A percentile compares a stretch with the other conserved stretches of the same genome.
phyloP scores from a whole-genome alignment of 192 early-diverging fungal genomes.

The Haplosporangium gracile region DNA sequence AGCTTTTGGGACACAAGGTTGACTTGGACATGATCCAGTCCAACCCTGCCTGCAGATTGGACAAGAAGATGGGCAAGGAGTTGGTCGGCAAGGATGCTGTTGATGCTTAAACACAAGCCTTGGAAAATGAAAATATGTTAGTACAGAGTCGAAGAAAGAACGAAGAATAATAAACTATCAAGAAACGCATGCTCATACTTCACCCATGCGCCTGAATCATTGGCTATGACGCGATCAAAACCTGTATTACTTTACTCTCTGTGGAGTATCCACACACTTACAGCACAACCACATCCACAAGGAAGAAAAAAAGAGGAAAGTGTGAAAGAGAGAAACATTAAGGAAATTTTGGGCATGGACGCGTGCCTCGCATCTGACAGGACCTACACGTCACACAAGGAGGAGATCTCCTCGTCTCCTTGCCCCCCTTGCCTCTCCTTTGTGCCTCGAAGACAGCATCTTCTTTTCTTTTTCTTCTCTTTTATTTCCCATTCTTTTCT shows the following conservation, averaged over 20 bases:
- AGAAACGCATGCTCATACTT: not conserved
- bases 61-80: slow-evolving; percentile 90
- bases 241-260: not conserved
- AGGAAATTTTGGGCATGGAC: not conserved
- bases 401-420: not conserved
- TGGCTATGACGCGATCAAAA: not conserved
- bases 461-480: not conserved
- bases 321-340: not conserved
- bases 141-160: not conserved
- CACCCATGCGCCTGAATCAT: not conserved
- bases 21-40: slow-evolving; percentile 90
- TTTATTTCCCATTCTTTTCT: not conserved
- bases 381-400: slow-evolving; percentile 13
- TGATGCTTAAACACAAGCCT: slow-evolving; percentile 24
- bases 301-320: not conserved
- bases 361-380: slow-evolving; percentile 25
- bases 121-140: not conserved
- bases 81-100: slow-evolving; percentile 56
- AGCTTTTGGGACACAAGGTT: slow-evolving; percentile 93
- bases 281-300: not conserved
- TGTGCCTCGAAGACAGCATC: not conserved
- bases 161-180: slow-evolving; percentile 5
- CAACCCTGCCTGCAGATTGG: slow-evolving; percentile 92
- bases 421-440: not conserved
- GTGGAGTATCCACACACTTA: not conserved